Conservation (phyloP, 139 green algal species). For the Chlamydomonas sp. region DNA sequence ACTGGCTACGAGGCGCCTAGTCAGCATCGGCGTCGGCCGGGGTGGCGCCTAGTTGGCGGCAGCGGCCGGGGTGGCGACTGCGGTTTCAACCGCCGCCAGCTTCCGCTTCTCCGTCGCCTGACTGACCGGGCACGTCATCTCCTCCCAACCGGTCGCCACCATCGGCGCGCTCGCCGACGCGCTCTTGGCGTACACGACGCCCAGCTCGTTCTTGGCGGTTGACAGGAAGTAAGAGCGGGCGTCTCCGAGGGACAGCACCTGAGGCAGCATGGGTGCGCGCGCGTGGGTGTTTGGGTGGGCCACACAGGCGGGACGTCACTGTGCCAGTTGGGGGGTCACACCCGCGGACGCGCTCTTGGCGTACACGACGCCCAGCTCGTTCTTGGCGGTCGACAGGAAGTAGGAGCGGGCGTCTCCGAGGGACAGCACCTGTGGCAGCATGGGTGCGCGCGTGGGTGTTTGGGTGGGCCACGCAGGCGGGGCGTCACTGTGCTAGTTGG, state of each 20-base stretch:
- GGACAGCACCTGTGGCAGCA: constrained; percentile 52
- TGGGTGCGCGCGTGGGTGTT: not conserved
- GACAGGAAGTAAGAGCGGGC: constrained; percentile 76
- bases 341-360: constrained; percentile 55
- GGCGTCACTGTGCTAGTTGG: constrained; percentile 18
- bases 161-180: constrained; percentile 55
- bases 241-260: constrained; percentile 77
- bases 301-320: constrained; percentile 18
- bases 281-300: not conserved
- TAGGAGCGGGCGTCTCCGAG: constrained; percentile 81
- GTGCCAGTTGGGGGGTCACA: not conserved
- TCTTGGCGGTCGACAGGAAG: constrained; percentile 81
- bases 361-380: constrained; percentile 85
- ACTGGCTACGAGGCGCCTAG: too few species aligned
- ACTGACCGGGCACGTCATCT: constrained; percentile 78
- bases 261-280: constrained; percentile 12
- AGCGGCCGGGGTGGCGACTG: too few species aligned
- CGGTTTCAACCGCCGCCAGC: constrained; percentile 60
- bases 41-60: too few species aligned
- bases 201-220: constrained; percentile 84
- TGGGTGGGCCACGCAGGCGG: not conserved
- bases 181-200: constrained; percentile 82
- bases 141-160: constrained; percentile 65
- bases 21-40: too few species aligned
- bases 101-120: constrained; percentile 66